Evolutionary conservation across 208 protist species (phyloP), one percentile per base, ranked within the genome.

Genomic region (Spironucleus salmonicida): DNA sequence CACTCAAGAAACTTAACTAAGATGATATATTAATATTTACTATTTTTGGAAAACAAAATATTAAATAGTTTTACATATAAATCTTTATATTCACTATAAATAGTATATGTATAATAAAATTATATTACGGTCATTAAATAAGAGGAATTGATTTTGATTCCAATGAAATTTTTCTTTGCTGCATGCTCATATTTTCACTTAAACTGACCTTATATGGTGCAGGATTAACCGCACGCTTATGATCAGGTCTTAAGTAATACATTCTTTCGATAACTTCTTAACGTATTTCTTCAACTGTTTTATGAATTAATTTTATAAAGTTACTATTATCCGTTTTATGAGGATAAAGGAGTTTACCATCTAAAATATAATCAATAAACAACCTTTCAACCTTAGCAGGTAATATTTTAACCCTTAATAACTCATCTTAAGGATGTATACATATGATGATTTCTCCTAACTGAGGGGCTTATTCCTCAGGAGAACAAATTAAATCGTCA

Each of bases 121-220:
- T n/a, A 58, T 15, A 27, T 67, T 67, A 19, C 35, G 23, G 13
- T 67, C 35, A 67, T 38, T 67, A 15, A 30, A 67, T 67, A 38
- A 67, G 23, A 13, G 13, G 19, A 23, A 67, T 23, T 19, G 34
- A 23, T 13, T 38, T 38, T 15, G 19, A 39, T 67, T 15, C 61
- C 61, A 38, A 19, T 23, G 35, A 15, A 38, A 67, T 30, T 23
- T 67, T 15, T 30, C 35, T 67, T 23, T 23, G 30, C 34, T 23
- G 61, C 19, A 23, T 40, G 30, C 29, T 40, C 61, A 67, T 67
- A 15, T 34, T 15, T 30, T 67, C 30, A 40, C 26, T 67, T 23
- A 67, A 30, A 34, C 61, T 67, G 61, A 67, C 30, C 30, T 67
- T 67, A 34, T 67, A 67, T n/a, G 61, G 61, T n/a, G 61, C 35